A percentile compares a stretch with the other conserved stretches of the same genome.
phyloP scores from a whole-genome alignment of 2,329 filamentous ascomycete species.

The Neurospora crassa region DNA sequence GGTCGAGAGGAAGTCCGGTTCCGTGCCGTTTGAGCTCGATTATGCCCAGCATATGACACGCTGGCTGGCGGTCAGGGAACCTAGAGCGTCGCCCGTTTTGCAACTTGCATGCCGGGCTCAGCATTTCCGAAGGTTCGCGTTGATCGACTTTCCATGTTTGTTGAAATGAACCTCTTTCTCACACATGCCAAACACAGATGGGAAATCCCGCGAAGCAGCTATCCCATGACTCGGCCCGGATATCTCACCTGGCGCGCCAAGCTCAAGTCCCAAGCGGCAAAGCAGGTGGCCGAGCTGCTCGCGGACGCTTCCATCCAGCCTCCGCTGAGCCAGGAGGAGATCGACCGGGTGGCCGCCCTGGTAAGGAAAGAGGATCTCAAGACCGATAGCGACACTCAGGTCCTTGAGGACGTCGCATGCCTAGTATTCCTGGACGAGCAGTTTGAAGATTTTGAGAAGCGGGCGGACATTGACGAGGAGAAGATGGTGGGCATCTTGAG shows the following conservation, averaged over 20 bases:
- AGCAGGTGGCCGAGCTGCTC: slow-evolving; percentile 46
- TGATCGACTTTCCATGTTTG: neutral
- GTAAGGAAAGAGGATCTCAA: slow-evolving; percentile 70
- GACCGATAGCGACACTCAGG: slow-evolving; percentile 54
- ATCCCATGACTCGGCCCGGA: slow-evolving; percentile 64
- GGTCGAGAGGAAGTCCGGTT: slow-evolving; percentile 31
- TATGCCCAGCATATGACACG: slow-evolving; percentile 72
- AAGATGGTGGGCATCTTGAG: slow-evolving; percentile 63
- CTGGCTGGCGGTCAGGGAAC: slow-evolving; percentile 54
- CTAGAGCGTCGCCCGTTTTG: slow-evolving; percentile 55
- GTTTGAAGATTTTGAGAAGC: slow-evolving; percentile 67
- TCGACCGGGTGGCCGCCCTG: slow-evolving; percentile 55
- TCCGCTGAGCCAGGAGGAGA: slow-evolving; percentile 36
- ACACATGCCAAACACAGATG: slow-evolving; percentile 37
- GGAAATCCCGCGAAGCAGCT: slow-evolving; percentile 67
- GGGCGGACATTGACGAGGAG: slow-evolving; percentile 58
- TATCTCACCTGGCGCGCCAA: slow-evolving; percentile 74
- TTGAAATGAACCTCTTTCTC: neutral
- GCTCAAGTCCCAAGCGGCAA: slow-evolving; percentile 56
- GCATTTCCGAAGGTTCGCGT: slow-evolving; percentile 58
- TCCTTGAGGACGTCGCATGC: slow-evolving; percentile 77
- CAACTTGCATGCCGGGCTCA: slow-evolving; percentile 73
- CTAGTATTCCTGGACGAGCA: slow-evolving; percentile 83
- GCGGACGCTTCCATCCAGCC: slow-evolving; percentile 26
- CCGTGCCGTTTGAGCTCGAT: slow-evolving; percentile 67